Percentiles rank a stretch among this genome's conserved stretches.
phyloP scores from a whole-genome alignment of 1,284 basidiomycete genomes.

The Boletus albobrunnescens region DNA sequence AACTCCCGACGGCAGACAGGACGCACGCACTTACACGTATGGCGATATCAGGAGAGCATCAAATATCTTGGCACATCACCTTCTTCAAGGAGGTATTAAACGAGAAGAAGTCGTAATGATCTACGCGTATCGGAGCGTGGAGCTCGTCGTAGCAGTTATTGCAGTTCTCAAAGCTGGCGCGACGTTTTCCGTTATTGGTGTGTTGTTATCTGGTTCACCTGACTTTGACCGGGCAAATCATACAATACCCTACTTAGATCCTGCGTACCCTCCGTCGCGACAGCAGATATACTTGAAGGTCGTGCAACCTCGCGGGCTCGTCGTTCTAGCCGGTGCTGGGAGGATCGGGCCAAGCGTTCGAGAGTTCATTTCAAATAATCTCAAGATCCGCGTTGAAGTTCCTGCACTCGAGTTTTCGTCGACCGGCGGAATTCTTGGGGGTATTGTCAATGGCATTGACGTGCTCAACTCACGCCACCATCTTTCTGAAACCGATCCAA shows the following conservation, averaged over 20 bases:
- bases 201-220: slow-evolving; percentile 20
- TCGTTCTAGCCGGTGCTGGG: slow-evolving; percentile 92
- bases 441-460: slow-evolving; percentile 45
- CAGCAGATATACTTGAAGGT: slow-evolving; percentile 97
- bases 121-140: slow-evolving; percentile 96
- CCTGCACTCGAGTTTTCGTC: slow-evolving; percentile 80
- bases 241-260: slow-evolving; percentile 54
- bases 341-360: slow-evolving; percentile 79
- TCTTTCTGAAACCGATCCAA: slow-evolving; percentile 70
- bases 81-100: slow-evolving; percentile 82
- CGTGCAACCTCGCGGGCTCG: slow-evolving; percentile 88
- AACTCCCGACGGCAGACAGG: slow-evolving; percentile 44
- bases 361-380: slow-evolving; percentile 77
- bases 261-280: slow-evolving; percentile 91
- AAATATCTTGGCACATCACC: slow-evolving; percentile 89
- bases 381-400: slow-evolving; percentile 89
- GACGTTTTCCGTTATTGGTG: slow-evolving; percentile 96
- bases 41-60: slow-evolving; percentile 78
- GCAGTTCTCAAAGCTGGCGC: slow-evolving; percentile 96
- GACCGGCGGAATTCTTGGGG: slow-evolving; percentile 67
- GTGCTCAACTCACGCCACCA: slow-evolving; percentile 51
- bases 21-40: slow-evolving; percentile 72
- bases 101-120: slow-evolving; percentile 98
- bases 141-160: slow-evolving; percentile 96
- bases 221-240: slow-evolving; percentile 8